phyloP scores from a whole-genome alignment of 164 flowering plant genomes.

The Echeveria elegans region DNA sequence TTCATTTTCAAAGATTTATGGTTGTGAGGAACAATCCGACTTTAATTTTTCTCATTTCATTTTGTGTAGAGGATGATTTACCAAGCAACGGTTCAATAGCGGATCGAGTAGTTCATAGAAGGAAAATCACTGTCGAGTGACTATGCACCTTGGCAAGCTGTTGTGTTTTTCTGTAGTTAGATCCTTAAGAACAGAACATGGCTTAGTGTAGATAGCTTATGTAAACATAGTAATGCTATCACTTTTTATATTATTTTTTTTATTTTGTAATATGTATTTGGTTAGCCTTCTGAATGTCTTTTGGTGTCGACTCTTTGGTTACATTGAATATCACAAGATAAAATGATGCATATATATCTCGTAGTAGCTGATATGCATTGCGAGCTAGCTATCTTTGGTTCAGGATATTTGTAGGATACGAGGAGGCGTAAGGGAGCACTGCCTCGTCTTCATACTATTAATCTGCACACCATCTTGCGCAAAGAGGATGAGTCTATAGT shows the following conservation, averaged over 20 bases:
- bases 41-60: not conserved
- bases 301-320: not conserved
- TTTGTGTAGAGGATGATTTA: not conserved
- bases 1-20: not conserved
- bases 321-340: not conserved
- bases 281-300: no score
- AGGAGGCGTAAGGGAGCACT: not conserved
- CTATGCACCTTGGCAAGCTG: not conserved
- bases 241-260: no score
- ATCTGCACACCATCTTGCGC: not conserved
- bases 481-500: not conserved
- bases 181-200: no score
- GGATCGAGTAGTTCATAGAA: constrained; percentile 3
- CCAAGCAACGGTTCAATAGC: not conserved
- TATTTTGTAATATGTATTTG: not conserved
- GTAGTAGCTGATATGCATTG: not conserved
- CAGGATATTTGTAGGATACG: not conserved
- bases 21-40: not conserved
- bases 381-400: not conserved
- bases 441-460: not conserved
- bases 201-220: not conserved
- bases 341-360: not conserved
- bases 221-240: no score
- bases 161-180: not conserved
- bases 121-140: not conserved